A percentile compares a stretch with the other conserved stretches of the same genome.
phyloP scores from a whole-genome alignment of 441 rosid genomes.

The Bruguiera hainesii region DNA sequence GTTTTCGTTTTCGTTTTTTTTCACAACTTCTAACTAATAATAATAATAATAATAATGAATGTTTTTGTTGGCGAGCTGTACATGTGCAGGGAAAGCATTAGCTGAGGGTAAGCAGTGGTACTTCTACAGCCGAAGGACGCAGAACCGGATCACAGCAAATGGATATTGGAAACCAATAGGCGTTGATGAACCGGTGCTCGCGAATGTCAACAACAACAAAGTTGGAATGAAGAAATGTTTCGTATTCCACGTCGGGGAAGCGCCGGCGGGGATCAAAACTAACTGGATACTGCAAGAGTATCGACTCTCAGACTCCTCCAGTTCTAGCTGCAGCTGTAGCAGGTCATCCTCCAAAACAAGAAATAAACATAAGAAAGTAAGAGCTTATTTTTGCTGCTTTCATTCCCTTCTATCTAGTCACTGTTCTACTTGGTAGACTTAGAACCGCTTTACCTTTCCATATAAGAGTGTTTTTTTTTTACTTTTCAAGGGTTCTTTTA shows the following conservation, averaged over 20 bases:
- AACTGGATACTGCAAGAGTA: slow-evolving; percentile 88
- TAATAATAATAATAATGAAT: too few relatives aligned
- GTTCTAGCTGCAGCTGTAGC: slow-evolving; percentile 16
- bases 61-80: background rate
- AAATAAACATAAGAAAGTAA: slow-evolving; percentile 40
- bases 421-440: too few relatives aligned
- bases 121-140: slow-evolving; percentile 64
- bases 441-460: too few relatives aligned
- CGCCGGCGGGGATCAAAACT: slow-evolving; percentile 42
- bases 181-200: slow-evolving; percentile 53
- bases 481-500: background rate
- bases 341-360: slow-evolving; percentile 49
- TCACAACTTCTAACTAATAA: background rate
- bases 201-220: slow-evolving; percentile 32
- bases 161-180: slow-evolving; percentile 78
- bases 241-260: slow-evolving; percentile 52
- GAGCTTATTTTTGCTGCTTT: background rate
- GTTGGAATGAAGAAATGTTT: slow-evolving; percentile 64
- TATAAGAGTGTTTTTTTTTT: too few relatives aligned
- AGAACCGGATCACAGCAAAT: slow-evolving; percentile 49
- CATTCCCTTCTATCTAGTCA: background rate
- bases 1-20: background rate
- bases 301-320: slow-evolving; percentile 41
- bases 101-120: slow-evolving; percentile 82
- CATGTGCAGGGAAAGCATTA: slow-evolving; percentile 60